Evolutionary conservation across 306 rosid species (phyloP).

Genomic region (Citrullus mucosospermus): DNA sequence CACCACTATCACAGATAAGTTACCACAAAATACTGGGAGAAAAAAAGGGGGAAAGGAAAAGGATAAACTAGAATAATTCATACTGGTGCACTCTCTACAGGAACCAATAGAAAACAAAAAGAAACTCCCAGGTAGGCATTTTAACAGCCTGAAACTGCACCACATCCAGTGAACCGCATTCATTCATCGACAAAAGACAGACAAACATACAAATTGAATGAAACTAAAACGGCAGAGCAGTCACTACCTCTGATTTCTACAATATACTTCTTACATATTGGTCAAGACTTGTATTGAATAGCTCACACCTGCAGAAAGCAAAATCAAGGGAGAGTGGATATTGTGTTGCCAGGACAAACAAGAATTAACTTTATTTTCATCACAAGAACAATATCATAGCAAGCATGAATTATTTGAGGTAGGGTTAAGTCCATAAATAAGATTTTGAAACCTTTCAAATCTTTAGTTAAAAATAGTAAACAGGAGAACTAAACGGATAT

Average conservation of each 20-base stretch:
- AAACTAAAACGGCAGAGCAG: neutral
- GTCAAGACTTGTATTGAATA: constrained; percentile 80
- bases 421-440: neutral
- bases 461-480: neutral
- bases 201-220: neutral
- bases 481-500: neutral
- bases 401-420: neutral
- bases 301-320: constrained; percentile 50
- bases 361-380: neutral
- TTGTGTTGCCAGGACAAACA: neutral
- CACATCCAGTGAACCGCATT: neutral
- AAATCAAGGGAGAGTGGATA: neutral
- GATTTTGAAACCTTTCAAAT: neutral
- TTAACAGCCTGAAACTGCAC: neutral
- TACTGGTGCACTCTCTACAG: neutral
- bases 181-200: neutral
- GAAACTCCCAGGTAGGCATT: neutral
- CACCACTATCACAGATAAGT: neutral
- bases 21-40: neutral
- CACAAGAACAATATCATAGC: neutral
- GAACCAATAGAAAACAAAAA: neutral
- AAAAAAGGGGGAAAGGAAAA: neutral
- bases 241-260: constrained; percentile 21
- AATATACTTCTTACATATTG: constrained; percentile 82
- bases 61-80: neutral